Conservation (phyloP, 2,329 filamentous ascomycete genomes). For the Monosporascus sp. region DNA sequence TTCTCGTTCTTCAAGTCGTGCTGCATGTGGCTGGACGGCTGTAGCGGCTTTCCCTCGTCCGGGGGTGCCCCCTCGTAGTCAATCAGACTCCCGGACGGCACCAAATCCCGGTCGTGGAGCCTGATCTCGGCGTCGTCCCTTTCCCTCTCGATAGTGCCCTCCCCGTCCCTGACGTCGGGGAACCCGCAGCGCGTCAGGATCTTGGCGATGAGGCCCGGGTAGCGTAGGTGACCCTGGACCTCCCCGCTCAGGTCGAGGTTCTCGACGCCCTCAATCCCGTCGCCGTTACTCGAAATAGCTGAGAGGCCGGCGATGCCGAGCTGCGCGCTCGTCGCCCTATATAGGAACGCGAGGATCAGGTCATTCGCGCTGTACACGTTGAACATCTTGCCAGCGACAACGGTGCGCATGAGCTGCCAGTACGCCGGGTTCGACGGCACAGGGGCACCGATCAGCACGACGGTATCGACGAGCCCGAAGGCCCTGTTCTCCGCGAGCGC, state of each 20-base stretch:
- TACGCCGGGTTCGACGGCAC: slow-evolving; percentile 65
- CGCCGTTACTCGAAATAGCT: slow-evolving; percentile 55
- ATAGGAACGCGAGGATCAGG: slow-evolving; percentile 80
- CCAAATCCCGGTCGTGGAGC: slow-evolving; percentile 25
- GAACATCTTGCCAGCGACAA: slow-evolving; percentile 75
- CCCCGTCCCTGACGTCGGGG: slow-evolving; percentile 36
- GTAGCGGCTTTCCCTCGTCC: slow-evolving; percentile 2
- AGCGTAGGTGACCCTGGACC: slow-evolving; percentile 48
- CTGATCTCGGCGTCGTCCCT: slow-evolving; percentile 29
- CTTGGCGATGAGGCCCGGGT: slow-evolving; percentile 43
- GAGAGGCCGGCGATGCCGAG: slow-evolving; percentile 81
- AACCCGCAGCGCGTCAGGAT: slow-evolving; percentile 50
- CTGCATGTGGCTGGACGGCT: slow-evolving; percentile 11
- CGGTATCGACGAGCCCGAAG: slow-evolving; percentile 60
- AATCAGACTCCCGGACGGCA: slow-evolving; percentile 32
- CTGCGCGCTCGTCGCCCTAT: slow-evolving; percentile 77
- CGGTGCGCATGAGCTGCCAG: slow-evolving; percentile 72
- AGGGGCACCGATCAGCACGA: slow-evolving; percentile 71
- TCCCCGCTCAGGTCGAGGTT: slow-evolving; percentile 48
- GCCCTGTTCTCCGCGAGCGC: slow-evolving; percentile 59
- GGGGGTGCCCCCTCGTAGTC: slow-evolving; percentile 32
- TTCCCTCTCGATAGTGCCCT: slow-evolving; percentile 44
- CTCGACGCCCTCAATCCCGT: slow-evolving; percentile 46
- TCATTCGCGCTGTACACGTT: slow-evolving; percentile 89
- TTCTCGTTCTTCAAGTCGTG: slow-evolving; percentile 20